Conservation (phyloP, 805 yeast species). For the Huiozyma sinensis region DNA sequence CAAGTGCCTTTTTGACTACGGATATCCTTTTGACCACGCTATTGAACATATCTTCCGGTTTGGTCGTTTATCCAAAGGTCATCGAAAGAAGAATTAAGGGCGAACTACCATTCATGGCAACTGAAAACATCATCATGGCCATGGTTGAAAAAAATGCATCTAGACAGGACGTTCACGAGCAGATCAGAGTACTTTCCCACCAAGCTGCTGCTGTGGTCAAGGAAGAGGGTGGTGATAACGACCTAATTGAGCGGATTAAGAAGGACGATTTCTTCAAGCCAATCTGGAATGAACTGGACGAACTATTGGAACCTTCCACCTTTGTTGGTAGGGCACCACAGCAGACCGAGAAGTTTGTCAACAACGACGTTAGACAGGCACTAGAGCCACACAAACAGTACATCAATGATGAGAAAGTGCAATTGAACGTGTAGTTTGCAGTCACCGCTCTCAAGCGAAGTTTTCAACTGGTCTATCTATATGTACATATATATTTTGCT, state of each 20-base stretch:
- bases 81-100: slow-evolving; percentile 91
- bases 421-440: slow-evolving; percentile 55
- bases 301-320: slow-evolving; percentile 79
- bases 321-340: slow-evolving; percentile 98
- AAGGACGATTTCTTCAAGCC: slow-evolving; percentile 77
- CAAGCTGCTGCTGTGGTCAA: slow-evolving; percentile 96
- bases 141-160: slow-evolving; percentile 98
- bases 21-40: slow-evolving; percentile 86
- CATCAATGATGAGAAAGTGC: slow-evolving; percentile 58
- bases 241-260: slow-evolving; percentile 79
- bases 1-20: slow-evolving; percentile 92
- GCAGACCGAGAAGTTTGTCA: slow-evolving; percentile 89
- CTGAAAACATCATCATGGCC: slow-evolving; percentile 98
- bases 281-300: slow-evolving; percentile 73
- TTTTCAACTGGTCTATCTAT: background rate
- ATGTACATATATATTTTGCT: background rate
- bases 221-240: slow-evolving; percentile 98
- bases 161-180: slow-evolving; percentile 97
- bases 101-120: slow-evolving; percentile 98
- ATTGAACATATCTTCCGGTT: slow-evolving; percentile 84
- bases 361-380: slow-evolving; percentile 74
- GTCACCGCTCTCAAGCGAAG: background rate
- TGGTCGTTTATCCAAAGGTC: slow-evolving; percentile 97
- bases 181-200: slow-evolving; percentile 91
- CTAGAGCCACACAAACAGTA: slow-evolving; percentile 51